Evolutionary conservation across 106 monocot genomes (phyloP).

Genomic region (Acanthochlamys bracteata): DNA sequence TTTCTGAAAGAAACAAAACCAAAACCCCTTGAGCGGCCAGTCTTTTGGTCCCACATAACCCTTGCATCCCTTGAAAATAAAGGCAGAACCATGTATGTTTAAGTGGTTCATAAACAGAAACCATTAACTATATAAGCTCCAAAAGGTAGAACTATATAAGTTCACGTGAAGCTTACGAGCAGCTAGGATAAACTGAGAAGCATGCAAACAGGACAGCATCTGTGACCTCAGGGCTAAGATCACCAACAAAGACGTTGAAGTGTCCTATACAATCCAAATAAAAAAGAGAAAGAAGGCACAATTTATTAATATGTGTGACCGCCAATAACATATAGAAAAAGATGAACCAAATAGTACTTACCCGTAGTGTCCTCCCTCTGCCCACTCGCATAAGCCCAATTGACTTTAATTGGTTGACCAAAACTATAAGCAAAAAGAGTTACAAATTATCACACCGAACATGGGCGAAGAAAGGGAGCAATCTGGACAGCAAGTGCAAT

Average conservation of each 20-base stretch:
- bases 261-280: conserved; percentile 42
- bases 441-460: neutral
- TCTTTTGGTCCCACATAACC: conserved; percentile 94
- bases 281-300: neutral
- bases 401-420: conserved; percentile 83
- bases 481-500: neutral
- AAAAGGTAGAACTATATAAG: neutral
- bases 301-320: neutral
- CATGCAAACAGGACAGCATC: conserved; percentile 56
- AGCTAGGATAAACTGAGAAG: conserved; percentile 64
- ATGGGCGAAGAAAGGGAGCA: neutral
- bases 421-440: conserved; percentile 29
- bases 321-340: neutral
- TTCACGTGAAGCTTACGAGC: conserved; percentile 45
- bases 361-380: conserved; percentile 87
- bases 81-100: no score
- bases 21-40: conserved; percentile 78
- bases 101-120: neutral
- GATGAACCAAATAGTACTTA: conserved; percentile 5
- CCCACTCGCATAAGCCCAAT: conserved; percentile 82
- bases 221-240: conserved; percentile 83
- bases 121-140: neutral
- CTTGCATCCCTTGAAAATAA: conserved; percentile 50
- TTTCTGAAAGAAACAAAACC: conserved; percentile 87
- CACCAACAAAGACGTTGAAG: conserved; percentile 82